Conservation (phyloP, 495 filamentous ascomycete genomes). For the Hamigera avellanea region DNA sequence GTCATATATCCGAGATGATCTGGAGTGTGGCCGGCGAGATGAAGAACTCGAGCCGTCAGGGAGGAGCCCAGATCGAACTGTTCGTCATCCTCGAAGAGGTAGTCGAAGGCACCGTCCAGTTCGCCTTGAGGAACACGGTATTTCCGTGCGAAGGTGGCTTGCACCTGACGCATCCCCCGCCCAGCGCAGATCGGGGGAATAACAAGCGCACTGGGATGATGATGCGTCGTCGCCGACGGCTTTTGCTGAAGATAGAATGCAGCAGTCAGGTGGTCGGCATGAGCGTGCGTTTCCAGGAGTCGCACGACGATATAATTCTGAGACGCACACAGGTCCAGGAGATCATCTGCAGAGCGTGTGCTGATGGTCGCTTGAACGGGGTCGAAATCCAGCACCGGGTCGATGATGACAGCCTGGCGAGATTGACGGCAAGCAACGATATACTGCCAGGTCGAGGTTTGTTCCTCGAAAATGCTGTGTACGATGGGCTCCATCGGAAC, state of each 20-base stretch:
- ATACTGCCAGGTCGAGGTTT: slow-evolving; percentile 43
- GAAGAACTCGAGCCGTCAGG: slow-evolving; percentile 19
- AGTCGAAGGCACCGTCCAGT: slow-evolving; percentile 34
- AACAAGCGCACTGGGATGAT: too few species aligned
- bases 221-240: slow-evolving; percentile 12
- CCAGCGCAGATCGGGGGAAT: too few species aligned
- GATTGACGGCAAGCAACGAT: slow-evolving; percentile 36
- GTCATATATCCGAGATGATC: slow-evolving; percentile 46
- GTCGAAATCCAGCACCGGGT: slow-evolving; percentile 43
- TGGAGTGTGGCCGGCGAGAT: slow-evolving; percentile 45
- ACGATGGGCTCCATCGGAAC: slow-evolving; percentile 26
- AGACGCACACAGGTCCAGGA: slow-evolving; percentile 23
- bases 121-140: too few species aligned
- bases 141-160: too few species aligned
- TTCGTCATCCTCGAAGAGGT: slow-evolving; percentile 34
- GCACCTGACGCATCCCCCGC: too few species aligned
- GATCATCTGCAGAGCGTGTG: slow-evolving; percentile 31
- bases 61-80: slow-evolving; percentile 33
- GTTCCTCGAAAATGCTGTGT: slow-evolving; percentile 23
- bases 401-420: slow-evolving; percentile 37
- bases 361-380: slow-evolving; percentile 21
- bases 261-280: slow-evolving; percentile 46
- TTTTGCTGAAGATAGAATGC: slow-evolving; percentile 36
- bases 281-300: slow-evolving; percentile 44
- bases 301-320: slow-evolving; percentile 28